phyloP scores from a whole-genome alignment of 805 yeast species.

The Ogataea populi-albae region DNA sequence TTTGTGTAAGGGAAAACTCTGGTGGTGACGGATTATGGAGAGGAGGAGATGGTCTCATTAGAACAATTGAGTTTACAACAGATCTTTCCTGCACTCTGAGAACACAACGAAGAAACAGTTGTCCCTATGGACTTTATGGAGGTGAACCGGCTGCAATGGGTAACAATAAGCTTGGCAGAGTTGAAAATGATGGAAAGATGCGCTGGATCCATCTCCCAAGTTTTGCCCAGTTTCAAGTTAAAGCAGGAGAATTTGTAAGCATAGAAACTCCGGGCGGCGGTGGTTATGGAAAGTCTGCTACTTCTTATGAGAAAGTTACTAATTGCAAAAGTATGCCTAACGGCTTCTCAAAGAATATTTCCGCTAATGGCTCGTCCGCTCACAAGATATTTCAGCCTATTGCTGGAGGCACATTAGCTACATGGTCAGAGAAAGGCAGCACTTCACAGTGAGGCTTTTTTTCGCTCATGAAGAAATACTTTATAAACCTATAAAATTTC shows the following conservation, averaged over 20 bases:
- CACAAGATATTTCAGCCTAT: conserved; percentile 13
- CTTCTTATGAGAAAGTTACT: conserved; percentile 25
- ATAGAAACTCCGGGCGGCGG: conserved; percentile 46
- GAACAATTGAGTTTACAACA: conserved; percentile 44
- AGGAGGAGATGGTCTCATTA: conserved; percentile 51
- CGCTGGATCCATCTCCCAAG: conserved; percentile 34
- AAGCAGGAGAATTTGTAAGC: conserved; percentile 37
- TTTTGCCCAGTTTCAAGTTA: conserved; percentile 40
- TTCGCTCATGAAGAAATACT: neutral
- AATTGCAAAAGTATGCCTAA: conserved; percentile 33
- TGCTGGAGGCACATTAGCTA: conserved; percentile 22
- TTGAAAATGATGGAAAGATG: conserved; percentile 24
- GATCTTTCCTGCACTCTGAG: conserved; percentile 41
- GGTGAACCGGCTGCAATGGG: conserved; percentile 51
- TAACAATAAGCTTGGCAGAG: conserved; percentile 35
- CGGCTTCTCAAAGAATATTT: conserved; percentile 9
- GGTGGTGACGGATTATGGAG: conserved; percentile 48
- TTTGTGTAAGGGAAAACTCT: conserved; percentile 39
- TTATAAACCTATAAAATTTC: neutral
- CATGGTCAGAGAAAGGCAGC: conserved; percentile 15
- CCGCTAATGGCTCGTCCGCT: conserved; percentile 6
- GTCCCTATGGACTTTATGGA: conserved; percentile 54
- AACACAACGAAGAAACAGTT: conserved; percentile 50
- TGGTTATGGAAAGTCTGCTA: conserved; percentile 41
- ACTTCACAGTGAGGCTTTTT: conserved; percentile 13